phyloP scores from a whole-genome alignment of 2,329 filamentous ascomycete genomes.

The Lachnellula cervina region DNA sequence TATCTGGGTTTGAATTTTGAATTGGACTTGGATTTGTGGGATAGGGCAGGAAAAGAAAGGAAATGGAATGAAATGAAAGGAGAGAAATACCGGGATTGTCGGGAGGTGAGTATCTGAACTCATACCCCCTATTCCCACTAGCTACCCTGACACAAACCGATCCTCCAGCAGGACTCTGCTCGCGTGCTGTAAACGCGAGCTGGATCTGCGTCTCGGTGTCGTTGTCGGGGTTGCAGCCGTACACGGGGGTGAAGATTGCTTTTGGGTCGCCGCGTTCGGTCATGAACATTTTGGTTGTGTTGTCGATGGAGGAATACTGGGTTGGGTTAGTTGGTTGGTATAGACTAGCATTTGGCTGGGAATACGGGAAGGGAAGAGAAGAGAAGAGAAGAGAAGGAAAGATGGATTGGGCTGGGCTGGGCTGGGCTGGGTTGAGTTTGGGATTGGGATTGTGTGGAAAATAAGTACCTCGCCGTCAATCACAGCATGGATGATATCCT shows the following conservation, averaged over 20 bases:
- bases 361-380: neutral
- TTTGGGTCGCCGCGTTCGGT: constrained; percentile 40
- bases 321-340: neutral
- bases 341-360: neutral
- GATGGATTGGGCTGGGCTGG: neutral
- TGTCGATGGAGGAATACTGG: constrained; percentile 39
- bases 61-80: neutral
- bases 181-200: constrained; percentile 32
- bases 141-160: constrained; percentile 37
- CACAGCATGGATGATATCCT: constrained; percentile 33
- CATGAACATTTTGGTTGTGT: constrained; percentile 46
- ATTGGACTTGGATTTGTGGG: too few relatives aligned
- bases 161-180: constrained; percentile 29
- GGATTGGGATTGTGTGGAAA: too few relatives aligned
- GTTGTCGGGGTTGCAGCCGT: constrained; percentile 40
- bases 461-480: constrained; percentile 41
- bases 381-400: neutral
- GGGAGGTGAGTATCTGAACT: constrained; percentile 41
- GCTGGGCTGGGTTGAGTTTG: neutral
- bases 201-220: constrained; percentile 36
- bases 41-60: too few relatives aligned
- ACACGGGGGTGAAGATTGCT: constrained; percentile 37
- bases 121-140: constrained; percentile 32
- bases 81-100: constrained; percentile 33
- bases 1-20: too few relatives aligned